Percentiles rank a stretch among this genome's conserved stretches.
Evolutionary conservation across 2,329 filamentous ascomycete species (phyloP).

Genomic region (Neofusicoccum ribis): DNA sequence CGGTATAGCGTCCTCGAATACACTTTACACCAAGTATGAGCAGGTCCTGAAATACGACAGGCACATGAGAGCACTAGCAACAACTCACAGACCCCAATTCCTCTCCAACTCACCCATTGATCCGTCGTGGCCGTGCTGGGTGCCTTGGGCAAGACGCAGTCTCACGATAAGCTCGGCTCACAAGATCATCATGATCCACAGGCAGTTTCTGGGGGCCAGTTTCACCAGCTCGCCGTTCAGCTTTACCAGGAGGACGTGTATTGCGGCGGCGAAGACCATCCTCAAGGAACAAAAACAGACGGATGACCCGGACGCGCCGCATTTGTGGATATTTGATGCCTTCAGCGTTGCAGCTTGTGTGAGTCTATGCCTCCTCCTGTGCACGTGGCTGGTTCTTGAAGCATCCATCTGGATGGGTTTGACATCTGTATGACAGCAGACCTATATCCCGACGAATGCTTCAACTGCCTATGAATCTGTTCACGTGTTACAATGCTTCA

Average conservation of each 20-base stretch:
- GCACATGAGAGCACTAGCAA: constrained; percentile 36
- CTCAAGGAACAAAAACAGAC: constrained; percentile 38
- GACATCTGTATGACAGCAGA: no score
- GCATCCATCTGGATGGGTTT: no score
- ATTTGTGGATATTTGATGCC: constrained; percentile 46
- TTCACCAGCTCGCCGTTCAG: constrained; percentile 45
- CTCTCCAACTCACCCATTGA: constrained; percentile 36
- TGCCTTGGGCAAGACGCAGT: constrained; percentile 42
- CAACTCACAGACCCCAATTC: constrained; percentile 37
- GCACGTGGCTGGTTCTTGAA: no score
- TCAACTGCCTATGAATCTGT: no score
- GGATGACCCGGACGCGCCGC: constrained; percentile 40
- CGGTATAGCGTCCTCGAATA: constrained; percentile 35
- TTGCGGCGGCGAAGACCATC: constrained; percentile 44
- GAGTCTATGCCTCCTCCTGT: background rate
- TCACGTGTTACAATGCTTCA: no score
- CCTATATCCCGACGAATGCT: no score
- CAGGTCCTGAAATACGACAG: constrained; percentile 44
- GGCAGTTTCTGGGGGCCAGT: constrained; percentile 44
- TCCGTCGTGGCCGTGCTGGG: constrained; percentile 43
- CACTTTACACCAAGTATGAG: constrained; percentile 43
- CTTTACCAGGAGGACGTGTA: constrained; percentile 45
- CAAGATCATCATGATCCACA: constrained; percentile 50
- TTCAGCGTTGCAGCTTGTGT: constrained; percentile 40
- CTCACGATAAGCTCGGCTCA: constrained; percentile 43